Percentiles rank a stretch among this genome's conserved stretches.
These are phyloP conservation scores for Hansenula lynferdii DNA, from an alignment of 1,139 yeast genomes.

Conservation along the genomic window DNA sequence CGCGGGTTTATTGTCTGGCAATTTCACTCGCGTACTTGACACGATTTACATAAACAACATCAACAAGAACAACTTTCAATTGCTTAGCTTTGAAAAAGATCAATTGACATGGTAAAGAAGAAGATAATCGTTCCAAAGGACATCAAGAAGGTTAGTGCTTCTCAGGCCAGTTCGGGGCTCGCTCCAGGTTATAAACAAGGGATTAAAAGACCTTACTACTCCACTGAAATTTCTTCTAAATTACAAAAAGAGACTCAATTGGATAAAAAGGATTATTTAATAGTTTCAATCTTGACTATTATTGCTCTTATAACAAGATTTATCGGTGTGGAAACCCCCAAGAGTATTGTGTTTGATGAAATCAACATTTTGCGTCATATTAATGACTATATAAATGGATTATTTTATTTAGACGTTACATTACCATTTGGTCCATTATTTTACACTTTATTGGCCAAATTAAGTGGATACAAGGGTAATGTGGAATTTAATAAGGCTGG, in stretches of 20 bases:
- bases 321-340: slow-evolving; percentile 35
- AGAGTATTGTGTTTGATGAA: slow-evolving; percentile 55
- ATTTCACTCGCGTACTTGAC: too few relatives aligned
- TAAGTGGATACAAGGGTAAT: slow-evolving; percentile 39
- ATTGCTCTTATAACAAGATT: slow-evolving; percentile 21
- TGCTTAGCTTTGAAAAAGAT: neutral
- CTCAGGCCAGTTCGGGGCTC: too few relatives aligned
- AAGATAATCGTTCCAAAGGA: slow-evolving; percentile 1
- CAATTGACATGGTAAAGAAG: neutral
- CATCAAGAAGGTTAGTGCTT: neutral
- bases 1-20: too few relatives aligned
- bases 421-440: slow-evolving; percentile 58
- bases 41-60: neutral
- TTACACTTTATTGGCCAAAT: slow-evolving; percentile 37
- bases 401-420: slow-evolving; percentile 53
- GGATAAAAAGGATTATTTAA: slow-evolving; percentile 10
- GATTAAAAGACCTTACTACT: slow-evolving; percentile 18
- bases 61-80: neutral
- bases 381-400: slow-evolving; percentile 55
- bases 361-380: slow-evolving; percentile 69
- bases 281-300: slow-evolving; percentile 9
- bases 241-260: slow-evolving; percentile 2
- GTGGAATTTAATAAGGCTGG: slow-evolving; percentile 22
- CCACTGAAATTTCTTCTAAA: slow-evolving; percentile 8
- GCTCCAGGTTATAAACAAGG: slow-evolving; percentile 20